Evolutionary conservation across 2,329 filamentous ascomycete genomes (phyloP).

Genomic region (Pyricularia sp.): DNA sequence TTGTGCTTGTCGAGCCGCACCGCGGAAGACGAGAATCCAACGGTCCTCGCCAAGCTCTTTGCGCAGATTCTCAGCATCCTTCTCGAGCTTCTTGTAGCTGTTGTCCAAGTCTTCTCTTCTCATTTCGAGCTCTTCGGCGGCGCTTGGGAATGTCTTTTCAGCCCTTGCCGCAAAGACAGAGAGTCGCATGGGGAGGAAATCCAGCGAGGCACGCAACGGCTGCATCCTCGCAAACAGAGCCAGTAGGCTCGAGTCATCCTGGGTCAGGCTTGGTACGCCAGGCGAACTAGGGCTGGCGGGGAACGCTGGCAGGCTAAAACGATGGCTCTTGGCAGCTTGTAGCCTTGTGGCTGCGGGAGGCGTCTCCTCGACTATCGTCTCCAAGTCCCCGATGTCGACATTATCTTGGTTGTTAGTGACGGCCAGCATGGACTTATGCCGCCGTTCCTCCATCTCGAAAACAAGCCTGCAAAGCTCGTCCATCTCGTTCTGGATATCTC

Average conservation of each 20-base stretch:
- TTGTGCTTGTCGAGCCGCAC: conserved; percentile 81
- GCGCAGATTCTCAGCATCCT: conserved; percentile 79
- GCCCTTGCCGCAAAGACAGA: conserved; percentile 78
- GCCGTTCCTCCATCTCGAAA: conserved; percentile 95
- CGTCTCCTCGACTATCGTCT: conserved; percentile 87
- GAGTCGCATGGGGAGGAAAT: conserved; percentile 91
- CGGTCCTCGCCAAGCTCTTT: conserved; percentile 91
- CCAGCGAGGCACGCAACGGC: conserved; percentile 80
- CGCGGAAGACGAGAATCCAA: conserved; percentile 92
- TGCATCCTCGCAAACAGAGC: conserved; percentile 94
- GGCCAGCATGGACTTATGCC: conserved; percentile 68
- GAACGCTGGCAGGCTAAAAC: conserved; percentile 60
- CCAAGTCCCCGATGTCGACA: conserved; percentile 76
- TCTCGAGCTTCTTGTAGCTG: conserved; percentile 81
- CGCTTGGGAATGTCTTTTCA: conserved; percentile 72
- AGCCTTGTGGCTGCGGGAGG: conserved; percentile 44
- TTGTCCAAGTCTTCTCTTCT: conserved; percentile 65
- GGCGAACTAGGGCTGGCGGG: conserved; percentile 53
- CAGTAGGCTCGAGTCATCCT: conserved; percentile 81
- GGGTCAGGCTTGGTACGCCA: conserved; percentile 44
- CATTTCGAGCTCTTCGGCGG: conserved; percentile 79
- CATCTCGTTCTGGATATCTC: conserved; percentile 83
- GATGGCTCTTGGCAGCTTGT: conserved; percentile 41
- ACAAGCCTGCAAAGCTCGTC: conserved; percentile 55
- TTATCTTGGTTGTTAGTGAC: conserved; percentile 34